These are phyloP conservation scores for Dalbergia cochinchinensis DNA, from an alignment of 306 rosid species.

Conservation along the genomic window DNA sequence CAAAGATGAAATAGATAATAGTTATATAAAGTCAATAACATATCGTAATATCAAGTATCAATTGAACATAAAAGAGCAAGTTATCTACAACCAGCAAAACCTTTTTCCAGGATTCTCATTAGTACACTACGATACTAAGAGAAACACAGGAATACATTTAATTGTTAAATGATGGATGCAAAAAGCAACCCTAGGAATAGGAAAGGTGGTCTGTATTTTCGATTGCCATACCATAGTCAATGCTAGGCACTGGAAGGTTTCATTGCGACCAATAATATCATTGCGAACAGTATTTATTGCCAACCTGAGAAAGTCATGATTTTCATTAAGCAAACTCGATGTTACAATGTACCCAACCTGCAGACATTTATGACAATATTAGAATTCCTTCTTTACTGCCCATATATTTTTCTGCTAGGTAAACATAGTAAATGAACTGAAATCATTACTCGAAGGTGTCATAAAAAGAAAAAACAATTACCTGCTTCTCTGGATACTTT, in stretches of 20 bases:
- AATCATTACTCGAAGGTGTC: conserved; percentile 1
- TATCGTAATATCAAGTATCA: conserved; percentile 12
- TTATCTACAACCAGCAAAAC: no score
- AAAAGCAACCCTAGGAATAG: conserved; percentile 16
- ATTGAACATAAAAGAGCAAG: background rate
- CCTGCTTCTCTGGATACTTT: conserved; percentile 99
- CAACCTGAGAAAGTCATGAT: conserved; percentile 99
- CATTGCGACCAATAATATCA: conserved; percentile 98
- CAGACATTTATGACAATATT: conserved; percentile 50
- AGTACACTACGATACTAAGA: no score
- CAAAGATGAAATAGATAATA: conserved; percentile 27
- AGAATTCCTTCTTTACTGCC: conserved; percentile 37
- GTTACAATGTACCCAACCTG: conserved; percentile 99
- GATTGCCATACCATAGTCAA: conserved; percentile 91
- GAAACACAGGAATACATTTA: no score
- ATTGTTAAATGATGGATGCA: background rate
- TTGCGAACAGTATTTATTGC: conserved; percentile 98
- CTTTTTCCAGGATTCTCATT: no score
- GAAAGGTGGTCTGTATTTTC: conserved; percentile 35
- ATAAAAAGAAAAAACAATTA: conserved; percentile 27
- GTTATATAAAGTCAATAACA: conserved; percentile 22
- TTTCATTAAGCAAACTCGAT: conserved; percentile 93
- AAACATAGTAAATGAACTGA: conserved; percentile 37
- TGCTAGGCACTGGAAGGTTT: conserved; percentile 96
- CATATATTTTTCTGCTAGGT: conserved; percentile 31